These are phyloP conservation scores for Sugiyamaella lignohabitans DNA, from an alignment of 805 yeast genomes.

Conservation along the genomic window DNA sequence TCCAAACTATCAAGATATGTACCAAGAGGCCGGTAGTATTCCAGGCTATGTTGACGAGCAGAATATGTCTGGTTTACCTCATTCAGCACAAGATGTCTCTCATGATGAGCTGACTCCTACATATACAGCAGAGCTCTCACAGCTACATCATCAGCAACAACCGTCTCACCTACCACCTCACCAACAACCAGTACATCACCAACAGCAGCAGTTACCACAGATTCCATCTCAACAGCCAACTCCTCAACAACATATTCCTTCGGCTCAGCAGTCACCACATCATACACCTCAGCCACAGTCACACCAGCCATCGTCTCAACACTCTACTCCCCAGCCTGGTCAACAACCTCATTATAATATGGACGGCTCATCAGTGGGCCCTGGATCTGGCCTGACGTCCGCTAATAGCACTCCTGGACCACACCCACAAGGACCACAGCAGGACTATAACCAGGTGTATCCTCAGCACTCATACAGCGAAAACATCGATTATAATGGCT, in stretches of 20 bases:
- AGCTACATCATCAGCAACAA: neutral
- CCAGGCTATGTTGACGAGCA: constrained; percentile 1
- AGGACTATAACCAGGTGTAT: constrained; percentile 11
- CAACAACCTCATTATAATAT: neutral
- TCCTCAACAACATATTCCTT: neutral
- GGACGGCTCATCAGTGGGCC: neutral
- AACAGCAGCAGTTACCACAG: neutral
- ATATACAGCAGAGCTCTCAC: neutral
- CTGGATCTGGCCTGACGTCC: neutral
- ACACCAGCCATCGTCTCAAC: constrained; percentile 1
- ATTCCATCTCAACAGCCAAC: neutral
- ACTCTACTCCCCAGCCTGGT: neutral
- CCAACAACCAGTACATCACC: neutral
- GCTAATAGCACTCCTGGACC: neutral
- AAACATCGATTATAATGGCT: constrained; percentile 17
- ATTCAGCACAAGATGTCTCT: neutral
- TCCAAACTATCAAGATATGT: neutral
- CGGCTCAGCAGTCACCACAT: too few species aligned
- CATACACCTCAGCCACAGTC: neutral
- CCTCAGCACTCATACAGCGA: constrained; percentile 15
- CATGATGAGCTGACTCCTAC: neutral
- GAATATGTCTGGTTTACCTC: neutral
- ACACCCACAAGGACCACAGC: neutral
- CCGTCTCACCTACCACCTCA: too few species aligned
- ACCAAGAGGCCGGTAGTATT: neutral